These are phyloP conservation scores for Rhodotorula babjevae DNA, from an alignment of 768 basidiomycete species.

Conservation along the genomic window DNA sequence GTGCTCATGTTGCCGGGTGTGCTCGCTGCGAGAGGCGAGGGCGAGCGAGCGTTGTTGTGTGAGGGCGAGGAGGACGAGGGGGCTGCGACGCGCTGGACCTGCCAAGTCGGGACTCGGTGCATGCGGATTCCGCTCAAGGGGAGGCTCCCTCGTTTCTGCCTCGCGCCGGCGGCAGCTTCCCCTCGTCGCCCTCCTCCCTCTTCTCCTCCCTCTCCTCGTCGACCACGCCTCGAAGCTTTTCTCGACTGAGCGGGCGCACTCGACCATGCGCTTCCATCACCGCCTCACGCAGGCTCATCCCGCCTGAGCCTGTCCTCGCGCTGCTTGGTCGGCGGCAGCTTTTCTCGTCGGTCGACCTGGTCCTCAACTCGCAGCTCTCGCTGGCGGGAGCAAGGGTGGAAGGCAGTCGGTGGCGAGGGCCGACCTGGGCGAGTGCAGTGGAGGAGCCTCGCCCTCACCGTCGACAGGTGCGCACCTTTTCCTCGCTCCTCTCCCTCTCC, in stretches of 20 bases:
- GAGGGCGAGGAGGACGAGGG: background rate
- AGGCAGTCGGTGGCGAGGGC: no score
- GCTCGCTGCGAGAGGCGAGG: background rate
- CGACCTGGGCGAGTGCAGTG: no score
- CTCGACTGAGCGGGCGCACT: no score
- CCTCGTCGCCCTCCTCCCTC: no score
- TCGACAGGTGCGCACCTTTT: background rate
- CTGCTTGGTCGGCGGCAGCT: background rate
- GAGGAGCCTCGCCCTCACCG: background rate
- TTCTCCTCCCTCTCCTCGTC: background rate
- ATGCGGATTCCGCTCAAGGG: no score
- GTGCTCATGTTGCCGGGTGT: background rate
- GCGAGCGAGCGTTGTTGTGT: background rate
- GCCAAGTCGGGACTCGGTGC: no score
- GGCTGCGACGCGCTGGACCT: background rate
- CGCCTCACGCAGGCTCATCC: background rate
- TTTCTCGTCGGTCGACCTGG: background rate
- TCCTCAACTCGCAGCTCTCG: no score
- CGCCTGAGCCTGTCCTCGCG: background rate
- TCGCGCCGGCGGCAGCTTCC: no score
- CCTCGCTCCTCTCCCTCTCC: background rate
- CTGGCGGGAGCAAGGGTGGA: no score
- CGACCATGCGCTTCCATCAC: background rate
- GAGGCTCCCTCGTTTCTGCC: no score
- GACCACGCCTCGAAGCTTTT: no score